Evolutionary conservation across 148 eudicot species (phyloP).

Genomic region (Heliosperma pusillum): DNA sequence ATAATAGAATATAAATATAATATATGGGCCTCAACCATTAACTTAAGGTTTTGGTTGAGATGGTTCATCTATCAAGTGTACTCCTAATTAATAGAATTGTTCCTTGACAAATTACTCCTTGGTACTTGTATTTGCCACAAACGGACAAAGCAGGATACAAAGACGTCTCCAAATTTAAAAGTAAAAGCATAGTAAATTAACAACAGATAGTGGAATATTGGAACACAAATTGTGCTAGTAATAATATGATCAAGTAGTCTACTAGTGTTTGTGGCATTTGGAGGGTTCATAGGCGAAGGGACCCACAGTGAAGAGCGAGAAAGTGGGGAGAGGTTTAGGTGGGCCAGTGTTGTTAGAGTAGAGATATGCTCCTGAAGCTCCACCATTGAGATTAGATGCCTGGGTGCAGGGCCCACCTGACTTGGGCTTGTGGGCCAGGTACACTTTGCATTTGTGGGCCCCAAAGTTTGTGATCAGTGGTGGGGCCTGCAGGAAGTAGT

Average conservation of each 20-base stretch:
- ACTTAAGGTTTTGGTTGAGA: no score
- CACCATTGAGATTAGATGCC: conserved; percentile 30
- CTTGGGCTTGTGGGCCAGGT: conserved; percentile 1
- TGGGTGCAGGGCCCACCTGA: conserved; percentile 23
- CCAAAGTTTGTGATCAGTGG: conserved; percentile 20
- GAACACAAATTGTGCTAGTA: neutral
- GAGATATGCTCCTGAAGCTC: conserved; percentile 26
- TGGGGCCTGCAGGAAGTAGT: conserved; percentile 32
- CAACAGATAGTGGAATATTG: neutral
- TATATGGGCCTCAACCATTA: no score
- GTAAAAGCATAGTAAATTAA: neutral
- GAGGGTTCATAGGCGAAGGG: conserved; percentile 39
- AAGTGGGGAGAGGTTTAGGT: neutral
- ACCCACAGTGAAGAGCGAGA: conserved; percentile 30
- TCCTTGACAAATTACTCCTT: no score
- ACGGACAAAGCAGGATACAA: neutral
- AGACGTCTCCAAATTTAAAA: neutral
- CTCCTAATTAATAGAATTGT: no score
- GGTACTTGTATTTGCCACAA: neutral
- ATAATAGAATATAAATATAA: no score
- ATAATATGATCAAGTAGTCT: neutral
- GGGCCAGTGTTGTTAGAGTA: conserved; percentile 16
- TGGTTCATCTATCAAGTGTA: no score
- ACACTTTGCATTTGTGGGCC: conserved; percentile 33
- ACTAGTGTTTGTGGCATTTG: conserved; percentile 17